phyloP scores from a whole-genome alignment of 768 basidiomycete genomes.

The Calocera cornea region DNA sequence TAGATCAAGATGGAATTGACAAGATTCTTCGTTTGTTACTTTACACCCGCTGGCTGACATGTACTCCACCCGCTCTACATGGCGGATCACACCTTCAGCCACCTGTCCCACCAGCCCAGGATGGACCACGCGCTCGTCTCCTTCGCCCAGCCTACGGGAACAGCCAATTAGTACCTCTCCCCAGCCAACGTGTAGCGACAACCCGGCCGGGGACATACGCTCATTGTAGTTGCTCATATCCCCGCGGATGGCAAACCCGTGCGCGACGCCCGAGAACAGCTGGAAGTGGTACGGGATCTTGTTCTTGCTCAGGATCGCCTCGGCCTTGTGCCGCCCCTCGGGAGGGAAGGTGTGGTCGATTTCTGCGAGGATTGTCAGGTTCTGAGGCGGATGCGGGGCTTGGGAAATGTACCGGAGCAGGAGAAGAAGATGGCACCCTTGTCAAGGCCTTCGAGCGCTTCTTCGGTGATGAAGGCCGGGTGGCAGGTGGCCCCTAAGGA shows the following conservation, averaged over 20 bases:
- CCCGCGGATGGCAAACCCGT: not conserved
- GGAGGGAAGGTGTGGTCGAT: not conserved
- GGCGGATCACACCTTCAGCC: not conserved
- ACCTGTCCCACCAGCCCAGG: not conserved
- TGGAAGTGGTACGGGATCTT: slow-evolving; percentile 4
- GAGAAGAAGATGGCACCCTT: slow-evolving; percentile 17
- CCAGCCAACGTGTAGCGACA: not conserved
- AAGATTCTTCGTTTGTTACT: no score
- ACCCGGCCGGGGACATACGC: not conserved
- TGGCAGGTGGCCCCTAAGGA: slow-evolving; percentile 16
- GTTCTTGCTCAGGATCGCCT: not conserved
- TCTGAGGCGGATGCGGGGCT: not conserved
- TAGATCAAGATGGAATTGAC: not conserved
- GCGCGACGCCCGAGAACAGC: not conserved
- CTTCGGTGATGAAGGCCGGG: slow-evolving; percentile 18
- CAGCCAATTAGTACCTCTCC: not conserved
- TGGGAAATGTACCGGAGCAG: slow-evolving; percentile 5
- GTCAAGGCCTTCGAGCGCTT: slow-evolving; percentile 1
- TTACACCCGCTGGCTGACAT: no score
- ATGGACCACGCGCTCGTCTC: not conserved
- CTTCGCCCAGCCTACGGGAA: not conserved
- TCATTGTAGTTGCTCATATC: not conserved
- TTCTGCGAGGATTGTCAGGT: not conserved
- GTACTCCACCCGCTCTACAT: no score
- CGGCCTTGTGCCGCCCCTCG: not conserved